Evolutionary conservation across 805 yeast genomes (phyloP).

Genomic region (Candida sphagnicola): DNA sequence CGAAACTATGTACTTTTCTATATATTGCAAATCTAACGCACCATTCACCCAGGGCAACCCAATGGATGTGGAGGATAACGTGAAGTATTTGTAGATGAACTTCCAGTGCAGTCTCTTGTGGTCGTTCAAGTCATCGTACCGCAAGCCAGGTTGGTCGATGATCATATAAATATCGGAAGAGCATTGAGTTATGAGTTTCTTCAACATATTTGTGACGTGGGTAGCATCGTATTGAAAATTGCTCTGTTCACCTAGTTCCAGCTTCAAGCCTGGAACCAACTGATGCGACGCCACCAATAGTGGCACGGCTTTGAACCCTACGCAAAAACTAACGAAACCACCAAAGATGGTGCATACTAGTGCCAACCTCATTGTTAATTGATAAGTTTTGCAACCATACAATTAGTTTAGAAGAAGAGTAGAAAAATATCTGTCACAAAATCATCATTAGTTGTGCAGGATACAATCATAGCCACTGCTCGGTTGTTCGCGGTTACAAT

Average conservation of each 20-base stretch:
- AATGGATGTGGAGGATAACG: conserved; percentile 57
- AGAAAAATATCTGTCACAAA: no score
- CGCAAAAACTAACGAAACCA: neutral
- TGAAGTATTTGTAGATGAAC: conserved; percentile 46
- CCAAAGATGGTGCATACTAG: neutral
- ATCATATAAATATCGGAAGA: conserved; percentile 36
- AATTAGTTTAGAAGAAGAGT: no score
- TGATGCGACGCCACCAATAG: conserved; percentile 37
- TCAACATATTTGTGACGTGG: conserved; percentile 30
- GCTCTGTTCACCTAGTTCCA: conserved; percentile 17
- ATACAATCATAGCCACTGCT: no score
- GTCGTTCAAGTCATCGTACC: conserved; percentile 22
- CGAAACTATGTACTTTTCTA: conserved; percentile 39
- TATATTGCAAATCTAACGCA: conserved; percentile 36
- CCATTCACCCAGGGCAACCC: conserved; percentile 52
- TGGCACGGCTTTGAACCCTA: conserved; percentile 21
- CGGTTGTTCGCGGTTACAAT: no score
- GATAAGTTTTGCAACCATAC: neutral
- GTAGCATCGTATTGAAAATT: conserved; percentile 17
- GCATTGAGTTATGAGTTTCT: conserved; percentile 34
- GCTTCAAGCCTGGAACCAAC: conserved; percentile 27
- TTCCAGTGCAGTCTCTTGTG: conserved; percentile 39
- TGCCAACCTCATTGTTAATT: neutral
- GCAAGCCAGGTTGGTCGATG: conserved; percentile 37
- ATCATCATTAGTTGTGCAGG: no score